phyloP scores from a whole-genome alignment of 139 green algal species.

The Klebsormidium nitens region DNA sequence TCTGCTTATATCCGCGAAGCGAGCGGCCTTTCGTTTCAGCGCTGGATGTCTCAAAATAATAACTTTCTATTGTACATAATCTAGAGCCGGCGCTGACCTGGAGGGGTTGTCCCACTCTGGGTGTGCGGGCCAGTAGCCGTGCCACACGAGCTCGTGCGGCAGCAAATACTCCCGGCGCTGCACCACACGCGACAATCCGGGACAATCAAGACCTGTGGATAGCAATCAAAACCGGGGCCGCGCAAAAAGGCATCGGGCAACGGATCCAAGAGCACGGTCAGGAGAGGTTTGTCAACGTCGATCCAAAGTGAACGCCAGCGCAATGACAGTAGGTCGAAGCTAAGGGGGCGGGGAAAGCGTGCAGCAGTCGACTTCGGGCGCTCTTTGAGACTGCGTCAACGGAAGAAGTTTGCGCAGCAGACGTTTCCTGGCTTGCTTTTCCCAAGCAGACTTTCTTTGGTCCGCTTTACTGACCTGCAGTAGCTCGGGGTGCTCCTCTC shows the following conservation, averaged over 20 bases:
- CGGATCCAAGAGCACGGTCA: neutral
- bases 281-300: neutral
- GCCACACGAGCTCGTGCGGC: constrained; percentile 71
- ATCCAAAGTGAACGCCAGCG: neutral
- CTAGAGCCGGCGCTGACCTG: no score
- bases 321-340: neutral
- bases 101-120: constrained; percentile 76
- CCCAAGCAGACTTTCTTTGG: neutral
- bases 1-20: no score
- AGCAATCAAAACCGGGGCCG: neutral
- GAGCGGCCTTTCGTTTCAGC: no score
- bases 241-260: neutral
- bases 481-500: constrained; percentile 22
- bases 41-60: no score
- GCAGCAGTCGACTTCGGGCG: neutral
- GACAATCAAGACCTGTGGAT: neutral
- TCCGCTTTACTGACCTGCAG: constrained; percentile 13
- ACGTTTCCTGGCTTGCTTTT: neutral
- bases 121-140: constrained; percentile 55
- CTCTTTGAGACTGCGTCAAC: neutral
- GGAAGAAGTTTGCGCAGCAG: neutral
- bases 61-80: no score
- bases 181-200: neutral
- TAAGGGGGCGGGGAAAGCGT: neutral
- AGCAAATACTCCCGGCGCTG: constrained; percentile 5